These are phyloP conservation scores for Ophiocytium majus DNA, from an alignment of 352 stramenopile genomes.

Conservation along the genomic window DNA sequence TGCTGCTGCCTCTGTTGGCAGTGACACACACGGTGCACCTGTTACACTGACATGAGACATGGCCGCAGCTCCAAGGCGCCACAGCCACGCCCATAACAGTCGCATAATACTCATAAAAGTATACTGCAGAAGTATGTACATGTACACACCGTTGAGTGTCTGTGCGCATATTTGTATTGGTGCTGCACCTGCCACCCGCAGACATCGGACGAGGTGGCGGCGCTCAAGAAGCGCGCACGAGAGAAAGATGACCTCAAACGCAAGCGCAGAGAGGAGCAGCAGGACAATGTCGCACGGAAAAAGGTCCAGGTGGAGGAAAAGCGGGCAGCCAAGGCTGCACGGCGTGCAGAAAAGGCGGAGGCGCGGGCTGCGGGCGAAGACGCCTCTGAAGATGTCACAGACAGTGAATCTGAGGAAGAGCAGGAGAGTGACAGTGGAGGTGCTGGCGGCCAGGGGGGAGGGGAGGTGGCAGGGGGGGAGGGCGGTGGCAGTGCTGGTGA, in stretches of 20 bases:
- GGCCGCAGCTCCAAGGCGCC: not conserved
- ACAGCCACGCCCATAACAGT: no score
- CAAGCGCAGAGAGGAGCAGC: constrained; percentile 76
- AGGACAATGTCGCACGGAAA: constrained; percentile 80
- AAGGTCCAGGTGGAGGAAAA: constrained; percentile 68
- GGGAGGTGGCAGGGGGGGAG: constrained; percentile 12
- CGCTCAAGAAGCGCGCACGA: constrained; percentile 31
- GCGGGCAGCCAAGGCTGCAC: constrained; percentile 22
- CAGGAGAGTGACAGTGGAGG: not conserved
- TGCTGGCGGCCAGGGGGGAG: not conserved
- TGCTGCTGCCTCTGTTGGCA: not conserved
- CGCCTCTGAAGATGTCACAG: not conserved
- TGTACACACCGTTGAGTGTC: not conserved
- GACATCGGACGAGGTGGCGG: constrained; percentile 39
- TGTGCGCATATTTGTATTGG: constrained; percentile 27
- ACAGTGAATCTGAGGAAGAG: constrained; percentile 8
- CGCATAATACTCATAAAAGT: not conserved
- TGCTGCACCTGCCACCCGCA: not conserved
- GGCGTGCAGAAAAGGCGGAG: constrained; percentile 28
- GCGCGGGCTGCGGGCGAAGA: not conserved
- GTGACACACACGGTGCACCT: not conserved
- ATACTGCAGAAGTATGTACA: not conserved
- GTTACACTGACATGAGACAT: not conserved
- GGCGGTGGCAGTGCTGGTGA: not conserved
- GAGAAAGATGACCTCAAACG: constrained; percentile 42